Evolutionary conservation across 164 flowering plant genomes (phyloP).

Genomic region (Aristolochia californica): DNA sequence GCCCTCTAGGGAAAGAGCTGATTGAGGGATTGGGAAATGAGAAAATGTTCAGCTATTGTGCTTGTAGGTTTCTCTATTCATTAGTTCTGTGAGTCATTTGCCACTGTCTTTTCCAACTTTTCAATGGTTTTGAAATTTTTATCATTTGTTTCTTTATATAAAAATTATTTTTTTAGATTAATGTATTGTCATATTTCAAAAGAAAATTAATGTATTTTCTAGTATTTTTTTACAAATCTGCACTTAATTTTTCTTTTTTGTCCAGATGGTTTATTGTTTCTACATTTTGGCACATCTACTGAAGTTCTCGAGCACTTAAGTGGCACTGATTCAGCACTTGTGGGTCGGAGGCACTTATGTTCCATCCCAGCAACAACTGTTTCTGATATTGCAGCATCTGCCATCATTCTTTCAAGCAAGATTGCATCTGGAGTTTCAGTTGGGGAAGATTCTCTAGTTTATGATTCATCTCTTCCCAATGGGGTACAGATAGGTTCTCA

Average conservation of each 20-base stretch:
- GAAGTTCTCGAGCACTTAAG: slow-evolving; percentile 90
- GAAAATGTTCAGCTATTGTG: slow-evolving; percentile 87
- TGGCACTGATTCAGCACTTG: slow-evolving; percentile 54
- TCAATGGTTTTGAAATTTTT: too few species aligned
- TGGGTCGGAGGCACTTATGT: slow-evolving; percentile 90
- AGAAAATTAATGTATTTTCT: too few species aligned
- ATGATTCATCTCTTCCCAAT: slow-evolving; percentile 70
- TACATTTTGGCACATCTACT: slow-evolving; percentile 97
- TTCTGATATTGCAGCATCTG: slow-evolving; percentile 86
- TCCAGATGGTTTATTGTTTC: slow-evolving; percentile 80
- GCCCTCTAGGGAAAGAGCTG: slow-evolving; percentile 73
- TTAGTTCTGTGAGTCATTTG: neutral
- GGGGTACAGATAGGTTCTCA: slow-evolving; percentile 81
- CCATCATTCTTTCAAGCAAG: slow-evolving; percentile 77
- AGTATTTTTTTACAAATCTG: too few species aligned
- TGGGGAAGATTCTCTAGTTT: slow-evolving; percentile 88
- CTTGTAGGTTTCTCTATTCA: slow-evolving; percentile 47
- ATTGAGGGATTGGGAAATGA: slow-evolving; percentile 61
- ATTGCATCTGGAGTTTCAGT: slow-evolving; percentile 79
- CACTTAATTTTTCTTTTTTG: neutral
- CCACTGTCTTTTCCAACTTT: neutral
- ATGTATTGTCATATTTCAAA: too few species aligned
- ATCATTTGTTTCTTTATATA: too few species aligned
- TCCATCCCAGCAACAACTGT: slow-evolving; percentile 91
- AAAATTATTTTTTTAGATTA: too few species aligned